These are phyloP conservation scores for Cystofilobasidium macerans DNA, from an alignment of 768 basidiomycete genomes.

Conservation along the genomic window DNA sequence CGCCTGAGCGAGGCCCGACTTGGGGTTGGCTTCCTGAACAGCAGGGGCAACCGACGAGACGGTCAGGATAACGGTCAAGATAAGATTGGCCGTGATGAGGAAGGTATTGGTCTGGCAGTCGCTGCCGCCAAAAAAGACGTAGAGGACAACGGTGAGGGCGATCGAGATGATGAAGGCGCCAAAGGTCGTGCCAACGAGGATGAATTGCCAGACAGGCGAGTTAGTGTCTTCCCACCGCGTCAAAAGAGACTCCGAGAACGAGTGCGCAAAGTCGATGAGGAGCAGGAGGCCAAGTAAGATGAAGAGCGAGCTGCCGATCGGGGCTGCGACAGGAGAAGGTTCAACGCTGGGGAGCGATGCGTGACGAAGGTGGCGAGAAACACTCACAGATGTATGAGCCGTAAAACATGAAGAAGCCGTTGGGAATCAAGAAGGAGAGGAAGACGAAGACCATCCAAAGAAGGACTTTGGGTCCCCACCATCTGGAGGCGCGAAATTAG, in stretches of 20 bases:
- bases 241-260: conserved; percentile 93
- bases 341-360: neutral
- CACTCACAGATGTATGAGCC: conserved; percentile 58
- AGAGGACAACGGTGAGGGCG: conserved; percentile 75
- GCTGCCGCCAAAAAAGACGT: conserved; percentile 76
- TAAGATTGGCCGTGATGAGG: conserved; percentile 91
- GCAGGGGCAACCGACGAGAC: conserved; percentile 69
- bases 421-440: conserved; percentile 87
- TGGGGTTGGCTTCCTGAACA: conserved; percentile 84
- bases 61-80: conserved; percentile 66
- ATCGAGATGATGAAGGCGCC: conserved; percentile 73
- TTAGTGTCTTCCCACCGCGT: conserved; percentile 84
- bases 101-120: conserved; percentile 89
- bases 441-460: conserved; percentile 67
- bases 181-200: conserved; percentile 85
- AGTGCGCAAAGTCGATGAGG: conserved; percentile 95
- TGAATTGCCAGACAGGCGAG: conserved; percentile 90
- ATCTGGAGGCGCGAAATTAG: conserved; percentile 47
- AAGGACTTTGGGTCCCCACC: conserved; percentile 85
- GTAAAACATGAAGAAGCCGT: conserved; percentile 97
- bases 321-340: conserved; percentile 37
- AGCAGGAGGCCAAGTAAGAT: conserved; percentile 94
- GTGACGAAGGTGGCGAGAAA: neutral
- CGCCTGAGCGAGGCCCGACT: conserved; percentile 86
- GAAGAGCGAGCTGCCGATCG: conserved; percentile 86